Base-by-base conservation (phyloP, 2,329 filamentous ascomycete species). In the Xylaria digitata region DNA sequence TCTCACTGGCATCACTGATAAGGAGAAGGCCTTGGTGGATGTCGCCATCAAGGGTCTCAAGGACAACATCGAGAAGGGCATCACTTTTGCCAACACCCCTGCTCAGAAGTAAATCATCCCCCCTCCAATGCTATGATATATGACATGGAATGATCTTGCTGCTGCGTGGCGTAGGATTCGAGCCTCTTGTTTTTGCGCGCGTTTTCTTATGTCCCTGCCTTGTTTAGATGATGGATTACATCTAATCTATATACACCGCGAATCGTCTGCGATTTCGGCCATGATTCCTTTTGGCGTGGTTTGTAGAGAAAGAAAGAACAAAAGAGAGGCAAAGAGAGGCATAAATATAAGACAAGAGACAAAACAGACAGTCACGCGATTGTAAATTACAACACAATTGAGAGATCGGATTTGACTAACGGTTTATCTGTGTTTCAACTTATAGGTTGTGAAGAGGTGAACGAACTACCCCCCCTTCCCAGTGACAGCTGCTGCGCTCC, bases 21-120 rank as follows among this genome's bases (percentile, higher is more conserved):
- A 93, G 83, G 96, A 98, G 89, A 92, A 97, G 90, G 89, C 87
- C 77, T 89, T 98, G 72, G 87, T 98, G 75, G 85, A 91, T 76
- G 90, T 88, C 77, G 89, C 87, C 80, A 86, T 92, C 79, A 85
- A 88, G 75, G 95, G 91, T 73, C 89, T 98, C 70, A 92, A 94
- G 86, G 90, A 89, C 84, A 98, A 98, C 85, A 97, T 99, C 80
- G 84, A 88, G 78, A 97, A 98, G 89, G 96, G 96, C 79, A 85
- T 97, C 78, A 89, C 90, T 79, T 99, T 98, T 80, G 90, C 90
- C 82, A 87, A 92, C 85, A 94, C 91, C 87, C 89, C 92, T 80
- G 91, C 93, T 79, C 89, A 93, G 89, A 94, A 94, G 92, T 94
- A 89, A 92, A 85, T 81, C 74, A 72, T 77, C 76, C 77, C 79